Conservation (phyloP, 768 basidiomycete species). For the Pleurotus salmoneostramineus region DNA sequence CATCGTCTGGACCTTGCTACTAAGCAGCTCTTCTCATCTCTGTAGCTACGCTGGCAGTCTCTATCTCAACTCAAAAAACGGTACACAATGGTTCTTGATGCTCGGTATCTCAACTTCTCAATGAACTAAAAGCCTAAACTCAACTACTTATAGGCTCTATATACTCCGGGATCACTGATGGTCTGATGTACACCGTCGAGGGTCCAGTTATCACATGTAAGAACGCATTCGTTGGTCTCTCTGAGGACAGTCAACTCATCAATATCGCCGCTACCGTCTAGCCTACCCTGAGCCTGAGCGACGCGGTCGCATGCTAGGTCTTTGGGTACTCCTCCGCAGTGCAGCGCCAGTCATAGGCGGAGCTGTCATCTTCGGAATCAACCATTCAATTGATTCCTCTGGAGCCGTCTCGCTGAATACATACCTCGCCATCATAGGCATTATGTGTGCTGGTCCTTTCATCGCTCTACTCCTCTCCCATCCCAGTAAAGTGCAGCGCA, state of each 20-base stretch:
- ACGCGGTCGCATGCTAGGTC: conserved; percentile 27
- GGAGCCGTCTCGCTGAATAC: conserved; percentile 28
- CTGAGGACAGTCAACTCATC: neutral
- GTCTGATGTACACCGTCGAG: conserved; percentile 27
- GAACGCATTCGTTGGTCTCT: neutral
- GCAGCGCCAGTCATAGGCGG: conserved; percentile 30
- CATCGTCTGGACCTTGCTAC: no score
- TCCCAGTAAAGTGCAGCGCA: conserved; percentile 26
- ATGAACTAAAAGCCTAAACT: neutral
- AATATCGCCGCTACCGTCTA: neutral
- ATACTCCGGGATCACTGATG: conserved; percentile 25
- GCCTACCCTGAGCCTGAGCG: conserved; percentile 29
- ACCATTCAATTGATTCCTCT: conserved; percentile 20
- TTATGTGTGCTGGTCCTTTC: conserved; percentile 31
- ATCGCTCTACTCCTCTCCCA: conserved; percentile 22
- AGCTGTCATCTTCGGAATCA: conserved; percentile 28
- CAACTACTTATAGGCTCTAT: conserved; percentile 18
- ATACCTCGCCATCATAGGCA: conserved; percentile 28
- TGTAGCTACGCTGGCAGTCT: conserved; percentile 26
- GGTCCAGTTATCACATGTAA: conserved; percentile 28
- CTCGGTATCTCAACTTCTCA: conserved; percentile 12
- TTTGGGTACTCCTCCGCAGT: conserved; percentile 30
- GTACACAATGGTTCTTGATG: conserved; percentile 31
- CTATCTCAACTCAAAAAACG: conserved; percentile 29
- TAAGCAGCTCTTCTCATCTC: no score